Evolutionary conservation across 2,329 filamentous ascomycete genomes (phyloP), one percentile per base, ranked within the genome.

Genomic region (Periconia sp.): DNA sequence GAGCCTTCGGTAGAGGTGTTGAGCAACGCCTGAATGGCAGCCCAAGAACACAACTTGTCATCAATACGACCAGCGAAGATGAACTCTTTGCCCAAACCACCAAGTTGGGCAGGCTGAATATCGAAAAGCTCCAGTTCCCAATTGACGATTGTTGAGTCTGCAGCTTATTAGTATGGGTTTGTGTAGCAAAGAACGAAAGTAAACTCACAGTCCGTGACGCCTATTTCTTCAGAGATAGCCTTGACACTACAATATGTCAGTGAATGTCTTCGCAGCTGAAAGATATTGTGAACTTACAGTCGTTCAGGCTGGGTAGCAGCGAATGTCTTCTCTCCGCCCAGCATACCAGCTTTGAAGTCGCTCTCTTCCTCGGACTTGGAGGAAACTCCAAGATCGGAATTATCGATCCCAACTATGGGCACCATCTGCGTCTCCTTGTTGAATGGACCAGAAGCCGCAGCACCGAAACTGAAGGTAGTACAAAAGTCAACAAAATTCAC

Each of bases 61-160:
- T 99, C 94, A 62, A 97, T 94, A 50, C 94, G 89, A 54, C 93
- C 92, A 9, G 91, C 93, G 60, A 93, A 96, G 75, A 99, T 96
- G 72, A 99, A 88, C 65, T 97, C 93, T 71, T 89, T 91, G 65
- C 96, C 90, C 53, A 99, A 75, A 13, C 94, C 94, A 60, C 90
- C 88, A 17, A 91, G 83, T 41, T 88, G 86, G 1, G 92, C 92
- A 9, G 92, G 90, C 72, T 97, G 92, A 3, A 85, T 84, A 75
- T 97, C 94, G 70, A 89, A 99, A 31, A 99, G 87, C 77, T 99
- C 94, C 37, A 97, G 85, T 71, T 99, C 94, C 94, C 94, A 99
- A 78, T 94, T 95, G 53, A 96, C 79, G 58, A 99, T 96, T 49
- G 82, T 84, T 62, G 81, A 83, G 70, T 88, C 72, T 74, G 52